Evolutionary conservation across 176 grass and related monocot genomes (phyloP).

Genomic region (Eleusine coracana): DNA sequence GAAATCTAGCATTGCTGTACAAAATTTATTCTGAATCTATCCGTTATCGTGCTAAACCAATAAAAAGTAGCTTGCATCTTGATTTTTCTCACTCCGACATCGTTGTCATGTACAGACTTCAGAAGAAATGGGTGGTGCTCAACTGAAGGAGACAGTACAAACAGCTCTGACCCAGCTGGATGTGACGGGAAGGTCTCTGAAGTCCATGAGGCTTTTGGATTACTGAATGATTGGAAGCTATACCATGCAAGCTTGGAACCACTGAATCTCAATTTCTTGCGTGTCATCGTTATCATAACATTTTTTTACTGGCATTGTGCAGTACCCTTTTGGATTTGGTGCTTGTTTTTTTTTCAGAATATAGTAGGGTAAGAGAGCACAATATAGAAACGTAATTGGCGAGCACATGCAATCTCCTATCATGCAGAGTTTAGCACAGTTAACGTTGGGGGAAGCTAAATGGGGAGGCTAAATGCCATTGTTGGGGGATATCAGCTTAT

Average conservation of each 20-base stretch:
- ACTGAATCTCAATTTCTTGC: no score
- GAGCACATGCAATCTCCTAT: no score
- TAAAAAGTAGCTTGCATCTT: background rate
- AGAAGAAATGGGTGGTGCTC: background rate
- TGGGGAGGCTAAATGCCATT: no score
- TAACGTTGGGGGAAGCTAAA: no score
- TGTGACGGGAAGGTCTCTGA: background rate
- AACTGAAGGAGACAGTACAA: conserved; percentile 18
- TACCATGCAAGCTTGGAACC: background rate
- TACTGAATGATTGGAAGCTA: background rate
- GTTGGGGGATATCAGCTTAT: no score
- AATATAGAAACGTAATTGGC: no score
- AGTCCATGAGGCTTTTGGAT: background rate
- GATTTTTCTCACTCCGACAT: background rate
- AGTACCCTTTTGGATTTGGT: no score
- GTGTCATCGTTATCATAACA: no score
- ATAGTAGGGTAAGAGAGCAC: no score
- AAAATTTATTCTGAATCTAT: background rate
- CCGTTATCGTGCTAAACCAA: background rate
- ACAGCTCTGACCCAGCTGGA: conserved; percentile 30
- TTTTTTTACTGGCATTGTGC: no score
- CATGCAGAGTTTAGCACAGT: no score
- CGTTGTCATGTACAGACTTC: conserved; percentile 11
- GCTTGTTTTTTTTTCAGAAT: no score
- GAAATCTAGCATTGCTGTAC: background rate